Base-by-base conservation (phyloP, 495 filamentous ascomycete genomes). In the Hypoxylon cercidicola region DNA sequence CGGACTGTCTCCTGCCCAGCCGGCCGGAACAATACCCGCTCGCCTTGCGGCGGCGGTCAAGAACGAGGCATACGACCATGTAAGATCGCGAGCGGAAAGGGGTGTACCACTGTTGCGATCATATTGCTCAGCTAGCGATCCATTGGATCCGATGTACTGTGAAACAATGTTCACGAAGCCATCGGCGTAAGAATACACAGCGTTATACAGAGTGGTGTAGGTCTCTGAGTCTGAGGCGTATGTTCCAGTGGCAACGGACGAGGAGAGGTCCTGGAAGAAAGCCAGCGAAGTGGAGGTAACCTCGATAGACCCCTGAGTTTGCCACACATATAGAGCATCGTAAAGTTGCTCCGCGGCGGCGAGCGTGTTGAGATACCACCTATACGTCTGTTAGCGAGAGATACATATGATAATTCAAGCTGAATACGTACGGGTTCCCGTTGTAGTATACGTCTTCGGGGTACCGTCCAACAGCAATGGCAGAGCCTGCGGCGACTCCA, bases 41-140 rank as follows among this genome's bases (percentile, higher is more conserved):
- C 80, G 74, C 46, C 79, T 74, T n/a, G 75, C 80, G 20, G 82
- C 77, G 39, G 84, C 85, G 6, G 86, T 85, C 35, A 88, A 66
- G 75, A 89, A 88, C n/a, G 86, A 75, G 2, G 85, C 84, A 68
- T 87, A 89, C 11, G 85, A 89, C 88, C 89, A 91, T 13, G 89
- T 90, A 13, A 91, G 76, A 66, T 89, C 79, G 10, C 76, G 58
- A 8, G 88, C 88, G 0, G 84, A 86, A n/a, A 85, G 60, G 9
- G 81, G 82, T 0, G 60, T 50, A 41, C 88, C 88, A 50, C 71
- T 74, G 41, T 74, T 68, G 55, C 79, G 81, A 69, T 81, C 76
- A 62, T 78, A 90, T 65, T 91, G 88, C 71, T 91, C 88, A 10
- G 83, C 72, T 11, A 90, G 57, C 6, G 81, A 80, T 16, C 88